Evolutionary conservation across 805 yeast genomes (phyloP).

Genomic region (Candida methanosorbosa): DNA sequence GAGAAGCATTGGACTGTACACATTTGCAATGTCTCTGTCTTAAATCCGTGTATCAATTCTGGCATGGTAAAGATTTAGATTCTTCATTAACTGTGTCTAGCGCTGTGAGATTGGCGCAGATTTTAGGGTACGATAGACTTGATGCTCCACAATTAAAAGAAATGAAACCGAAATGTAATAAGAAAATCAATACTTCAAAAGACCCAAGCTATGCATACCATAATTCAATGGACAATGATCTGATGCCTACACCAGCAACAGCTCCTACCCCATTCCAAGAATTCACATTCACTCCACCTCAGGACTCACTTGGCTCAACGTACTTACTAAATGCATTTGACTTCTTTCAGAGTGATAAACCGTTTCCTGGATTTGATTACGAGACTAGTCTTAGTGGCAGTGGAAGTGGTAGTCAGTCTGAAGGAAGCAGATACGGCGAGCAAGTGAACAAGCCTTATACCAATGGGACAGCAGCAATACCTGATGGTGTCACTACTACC

Average conservation of each 20-base stretch:
- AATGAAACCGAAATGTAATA: neutral
- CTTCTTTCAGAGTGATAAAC: no score
- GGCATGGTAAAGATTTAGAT: constrained; percentile 15
- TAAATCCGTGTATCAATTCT: constrained; percentile 19
- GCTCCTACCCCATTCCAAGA: no score
- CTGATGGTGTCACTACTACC: neutral
- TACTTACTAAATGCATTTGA: neutral
- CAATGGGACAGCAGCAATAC: neutral
- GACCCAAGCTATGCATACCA: no score
- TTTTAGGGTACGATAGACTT: constrained; percentile 22
- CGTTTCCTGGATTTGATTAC: neutral
- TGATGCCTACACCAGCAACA: no score
- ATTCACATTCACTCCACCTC: no score
- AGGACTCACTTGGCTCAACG: no score
- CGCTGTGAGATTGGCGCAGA: constrained; percentile 19
- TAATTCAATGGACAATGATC: neutral
- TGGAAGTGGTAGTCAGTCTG: neutral
- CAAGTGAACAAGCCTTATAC: neutral
- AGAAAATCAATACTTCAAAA: neutral
- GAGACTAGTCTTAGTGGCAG: no score
- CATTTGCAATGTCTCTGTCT: constrained; percentile 16
- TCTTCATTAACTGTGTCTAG: constrained; percentile 19
- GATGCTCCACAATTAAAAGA: constrained; percentile 11
- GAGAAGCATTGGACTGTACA: constrained; percentile 9
- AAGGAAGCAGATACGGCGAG: neutral